phyloP scores from a whole-genome alignment of 1,284 basidiomycete species.

The Bondarzewia mesenterica region DNA sequence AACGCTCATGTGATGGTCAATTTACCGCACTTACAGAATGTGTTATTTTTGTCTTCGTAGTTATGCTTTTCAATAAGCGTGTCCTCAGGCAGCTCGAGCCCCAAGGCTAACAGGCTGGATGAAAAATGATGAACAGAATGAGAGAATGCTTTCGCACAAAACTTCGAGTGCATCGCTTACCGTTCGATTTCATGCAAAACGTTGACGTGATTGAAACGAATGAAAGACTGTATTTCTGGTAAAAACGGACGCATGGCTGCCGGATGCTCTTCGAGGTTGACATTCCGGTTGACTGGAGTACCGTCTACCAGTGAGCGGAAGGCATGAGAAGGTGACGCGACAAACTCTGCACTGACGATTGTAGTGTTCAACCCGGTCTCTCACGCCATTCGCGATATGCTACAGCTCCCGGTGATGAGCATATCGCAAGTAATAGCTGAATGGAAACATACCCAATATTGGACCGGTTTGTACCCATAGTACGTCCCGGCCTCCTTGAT shows the following conservation, averaged over 20 bases:
- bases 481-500: slow-evolving; percentile 45
- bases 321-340: background rate
- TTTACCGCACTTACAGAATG: slow-evolving; percentile 18
- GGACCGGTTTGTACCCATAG: slow-evolving; percentile 50
- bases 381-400: slow-evolving; percentile 49
- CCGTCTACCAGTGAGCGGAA: background rate
- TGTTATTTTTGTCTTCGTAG: slow-evolving; percentile 21
- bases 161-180: slow-evolving; percentile 12
- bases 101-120: slow-evolving; percentile 19
- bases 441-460: slow-evolving; percentile 41
- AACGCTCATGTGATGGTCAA: background rate
- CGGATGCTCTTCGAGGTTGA: slow-evolving; percentile 23
- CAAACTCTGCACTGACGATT: slow-evolving; percentile 32
- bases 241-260: slow-evolving; percentile 28
- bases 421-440: background rate
- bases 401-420: slow-evolving; percentile 12
- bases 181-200: slow-evolving; percentile 21
- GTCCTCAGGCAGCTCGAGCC: slow-evolving; percentile 23
- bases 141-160: background rate
- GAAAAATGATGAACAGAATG: background rate
- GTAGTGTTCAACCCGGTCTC: slow-evolving; percentile 51
- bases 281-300: slow-evolving; percentile 19
- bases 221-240: slow-evolving; percentile 31
- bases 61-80: slow-evolving; percentile 29
- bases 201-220: slow-evolving; percentile 23